phyloP scores from a whole-genome alignment of 768 basidiomycete genomes.

The Kwoniella sp. region DNA sequence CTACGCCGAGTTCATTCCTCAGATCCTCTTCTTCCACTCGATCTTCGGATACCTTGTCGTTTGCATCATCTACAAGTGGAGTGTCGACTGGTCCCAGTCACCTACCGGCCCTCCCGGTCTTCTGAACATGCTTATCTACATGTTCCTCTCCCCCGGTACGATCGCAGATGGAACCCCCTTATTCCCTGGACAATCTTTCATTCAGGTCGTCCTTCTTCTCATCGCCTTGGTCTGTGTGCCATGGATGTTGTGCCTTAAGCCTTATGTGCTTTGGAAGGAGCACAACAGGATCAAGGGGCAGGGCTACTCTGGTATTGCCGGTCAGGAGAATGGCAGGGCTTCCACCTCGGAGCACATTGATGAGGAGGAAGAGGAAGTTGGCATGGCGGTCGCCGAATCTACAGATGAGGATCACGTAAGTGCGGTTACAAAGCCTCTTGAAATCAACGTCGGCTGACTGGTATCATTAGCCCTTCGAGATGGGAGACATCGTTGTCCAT shows the following conservation, averaged over 20 bases:
- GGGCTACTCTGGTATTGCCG: slow-evolving; percentile 70
- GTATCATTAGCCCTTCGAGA: slow-evolving; percentile 74
- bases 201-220: slow-evolving; percentile 77
- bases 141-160: slow-evolving; percentile 89
- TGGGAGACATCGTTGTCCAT: slow-evolving; percentile 92
- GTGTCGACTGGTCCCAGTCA: slow-evolving; percentile 80
- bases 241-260: slow-evolving; percentile 89
- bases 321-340: slow-evolving; percentile 40
- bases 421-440: slow-evolving; percentile 34
- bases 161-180: slow-evolving; percentile 71
- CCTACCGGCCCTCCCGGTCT: slow-evolving; percentile 77
- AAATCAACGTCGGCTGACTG: slow-evolving; percentile 8
- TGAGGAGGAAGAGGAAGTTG: slow-evolving; percentile 63
- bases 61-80: slow-evolving; percentile 97
- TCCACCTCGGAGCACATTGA: slow-evolving; percentile 55
- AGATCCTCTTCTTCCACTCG: slow-evolving; percentile 94
- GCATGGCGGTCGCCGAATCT: slow-evolving; percentile 69
- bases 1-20: slow-evolving; percentile 93
- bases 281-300: slow-evolving; percentile 77
- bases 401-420: slow-evolving; percentile 74
- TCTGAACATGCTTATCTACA: slow-evolving; percentile 78
- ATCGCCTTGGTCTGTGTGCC: slow-evolving; percentile 87
- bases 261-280: slow-evolving; percentile 88
- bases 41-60: slow-evolving; percentile 96
- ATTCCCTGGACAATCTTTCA: slow-evolving; percentile 80